These are phyloP conservation scores for Solanum neorickii DNA, from an alignment of 257 asterid genomes.

Conservation along the genomic window DNA sequence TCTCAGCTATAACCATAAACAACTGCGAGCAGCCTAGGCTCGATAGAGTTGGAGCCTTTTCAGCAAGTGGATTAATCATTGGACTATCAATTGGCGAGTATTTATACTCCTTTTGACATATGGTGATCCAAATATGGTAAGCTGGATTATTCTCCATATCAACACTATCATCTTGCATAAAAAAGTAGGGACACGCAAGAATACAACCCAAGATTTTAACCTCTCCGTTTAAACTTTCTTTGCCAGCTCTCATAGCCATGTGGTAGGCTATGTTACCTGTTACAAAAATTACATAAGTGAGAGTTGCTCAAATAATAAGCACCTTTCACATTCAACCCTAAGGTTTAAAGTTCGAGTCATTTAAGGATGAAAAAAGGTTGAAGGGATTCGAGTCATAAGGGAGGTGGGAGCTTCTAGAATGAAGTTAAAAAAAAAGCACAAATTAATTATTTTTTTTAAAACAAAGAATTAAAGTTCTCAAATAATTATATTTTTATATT, in stretches of 20 bases:
- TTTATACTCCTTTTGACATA: background rate
- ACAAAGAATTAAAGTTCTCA: too few species aligned
- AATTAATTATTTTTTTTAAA: too few species aligned
- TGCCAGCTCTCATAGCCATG: conserved; percentile 10
- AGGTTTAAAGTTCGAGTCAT: too few species aligned
- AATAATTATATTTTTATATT: too few species aligned
- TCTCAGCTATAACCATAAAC: conserved; percentile 10
- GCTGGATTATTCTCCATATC: background rate
- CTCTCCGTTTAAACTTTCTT: background rate
- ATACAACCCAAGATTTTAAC: conserved; percentile 9
- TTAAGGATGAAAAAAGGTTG: too few species aligned
- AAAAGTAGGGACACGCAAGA: conserved; percentile 2
- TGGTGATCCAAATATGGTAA: background rate
- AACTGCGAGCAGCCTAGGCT: background rate
- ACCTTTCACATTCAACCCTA: too few species aligned
- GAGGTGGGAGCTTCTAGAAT: too few species aligned
- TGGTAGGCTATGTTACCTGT: conserved; percentile 18
- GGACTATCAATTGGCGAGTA: background rate
- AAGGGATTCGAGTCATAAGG: too few species aligned
- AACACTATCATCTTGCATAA: background rate
- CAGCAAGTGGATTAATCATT: background rate
- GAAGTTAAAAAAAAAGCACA: background rate
- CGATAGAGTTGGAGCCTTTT: background rate
- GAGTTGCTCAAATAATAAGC: too few species aligned
- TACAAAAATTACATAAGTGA: background rate